phyloP scores from a whole-genome alignment of 441 rosid species.

The Erodium chrysanthum region DNA sequence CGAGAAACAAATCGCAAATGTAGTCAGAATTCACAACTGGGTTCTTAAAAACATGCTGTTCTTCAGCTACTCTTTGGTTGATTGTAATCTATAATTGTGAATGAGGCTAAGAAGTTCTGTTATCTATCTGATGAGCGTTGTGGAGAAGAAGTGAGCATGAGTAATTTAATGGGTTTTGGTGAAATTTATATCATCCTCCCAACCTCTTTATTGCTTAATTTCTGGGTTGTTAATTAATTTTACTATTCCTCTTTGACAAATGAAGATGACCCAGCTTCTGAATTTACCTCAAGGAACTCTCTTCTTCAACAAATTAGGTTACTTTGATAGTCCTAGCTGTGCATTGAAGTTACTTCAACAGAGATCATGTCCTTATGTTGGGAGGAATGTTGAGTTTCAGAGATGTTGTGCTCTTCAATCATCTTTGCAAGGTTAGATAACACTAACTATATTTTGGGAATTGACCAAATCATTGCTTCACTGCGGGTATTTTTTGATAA shows the following conservation, averaged over 20 bases:
- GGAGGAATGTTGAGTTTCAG: constrained; percentile 14
- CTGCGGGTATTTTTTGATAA: too few relatives aligned
- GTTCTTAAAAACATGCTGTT: not conserved
- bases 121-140: not conserved
- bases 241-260: not conserved
- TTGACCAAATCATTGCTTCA: not conserved
- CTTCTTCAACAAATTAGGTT: constrained; percentile 19
- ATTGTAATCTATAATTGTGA: not conserved
- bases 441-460: not conserved
- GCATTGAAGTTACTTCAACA: constrained; percentile 21
- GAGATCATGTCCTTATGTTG: constrained; percentile 13
- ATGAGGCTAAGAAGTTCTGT: not conserved
- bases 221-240: not conserved
- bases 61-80: not conserved
- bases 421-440: constrained; percentile 26
- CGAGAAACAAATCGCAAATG: constrained; percentile 4
- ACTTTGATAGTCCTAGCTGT: constrained; percentile 11
- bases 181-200: not conserved
- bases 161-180: not conserved
- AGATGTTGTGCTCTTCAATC: constrained; percentile 14
- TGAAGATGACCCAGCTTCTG: constrained; percentile 27
- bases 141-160: not conserved
- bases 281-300: constrained; percentile 20
- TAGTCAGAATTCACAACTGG: not conserved
- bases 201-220: not conserved